Evolutionary conservation across 169 alveolate species (phyloP).

Genomic region (Plasmodium knowlesi): DNA sequence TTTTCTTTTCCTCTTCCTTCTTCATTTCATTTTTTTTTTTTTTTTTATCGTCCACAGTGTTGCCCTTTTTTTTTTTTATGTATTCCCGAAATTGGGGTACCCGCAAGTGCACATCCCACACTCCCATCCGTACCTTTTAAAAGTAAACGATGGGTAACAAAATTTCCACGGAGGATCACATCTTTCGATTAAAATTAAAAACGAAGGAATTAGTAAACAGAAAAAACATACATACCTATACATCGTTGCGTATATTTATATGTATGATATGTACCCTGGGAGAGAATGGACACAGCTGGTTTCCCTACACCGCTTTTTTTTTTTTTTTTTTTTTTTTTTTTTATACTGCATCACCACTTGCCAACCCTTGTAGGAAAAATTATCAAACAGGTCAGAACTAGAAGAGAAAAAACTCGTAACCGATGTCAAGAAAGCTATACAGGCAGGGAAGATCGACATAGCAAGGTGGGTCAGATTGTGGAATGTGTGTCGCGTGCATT

Average conservation of each 20-base stretch:
- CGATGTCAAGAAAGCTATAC: conserved; percentile 69
- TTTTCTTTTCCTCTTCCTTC: background rate
- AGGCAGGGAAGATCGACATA: conserved; percentile 66
- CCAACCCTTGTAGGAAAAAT: conserved; percentile 41
- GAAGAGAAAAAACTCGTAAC: conserved; percentile 42
- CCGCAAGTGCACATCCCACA: background rate
- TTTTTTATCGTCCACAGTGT: background rate
- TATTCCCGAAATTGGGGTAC: background rate
- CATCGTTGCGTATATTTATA: background rate
- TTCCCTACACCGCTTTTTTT: background rate
- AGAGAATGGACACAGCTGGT: background rate
- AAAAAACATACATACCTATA: background rate
- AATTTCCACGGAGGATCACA: conserved; percentile 71
- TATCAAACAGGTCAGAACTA: conserved; percentile 52
- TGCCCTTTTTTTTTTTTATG: background rate
- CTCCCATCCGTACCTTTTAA: background rate
- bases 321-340: background rate
- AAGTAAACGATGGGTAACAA: conserved; percentile 51
- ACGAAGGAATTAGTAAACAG: conserved; percentile 68
- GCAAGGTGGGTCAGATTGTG: conserved; percentile 35
- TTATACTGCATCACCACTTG: background rate
- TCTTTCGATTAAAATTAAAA: conserved; percentile 61
- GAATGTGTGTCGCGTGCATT: background rate
- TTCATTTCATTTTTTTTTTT: background rate
- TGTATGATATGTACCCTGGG: background rate